Evolutionary conservation across 495 filamentous ascomycete species (phyloP).

Genomic region (Hyaloscypha hepaticicola): DNA sequence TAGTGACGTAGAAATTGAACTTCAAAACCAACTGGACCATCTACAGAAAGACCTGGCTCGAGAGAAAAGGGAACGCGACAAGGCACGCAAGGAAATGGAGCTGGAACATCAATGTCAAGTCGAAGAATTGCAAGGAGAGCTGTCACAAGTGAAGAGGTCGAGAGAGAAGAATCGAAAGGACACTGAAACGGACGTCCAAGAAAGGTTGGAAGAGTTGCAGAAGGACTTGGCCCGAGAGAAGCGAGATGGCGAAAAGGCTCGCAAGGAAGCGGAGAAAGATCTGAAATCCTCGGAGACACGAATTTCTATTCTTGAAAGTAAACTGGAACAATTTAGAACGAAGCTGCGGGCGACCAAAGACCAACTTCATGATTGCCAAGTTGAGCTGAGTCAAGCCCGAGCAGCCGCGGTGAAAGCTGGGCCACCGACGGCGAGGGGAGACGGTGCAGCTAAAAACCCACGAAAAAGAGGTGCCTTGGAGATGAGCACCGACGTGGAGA

Average conservation of each 20-base stretch:
- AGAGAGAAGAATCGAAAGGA: constrained; percentile 27
- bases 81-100: constrained; percentile 48
- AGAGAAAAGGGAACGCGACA: constrained; percentile 33
- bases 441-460: constrained; percentile 36
- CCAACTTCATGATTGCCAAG: constrained; percentile 60
- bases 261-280: constrained; percentile 28
- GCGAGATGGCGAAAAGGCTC: constrained; percentile 31
- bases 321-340: constrained; percentile 62
- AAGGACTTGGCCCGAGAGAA: constrained; percentile 55
- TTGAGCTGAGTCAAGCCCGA: constrained; percentile 42
- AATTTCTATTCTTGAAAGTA: constrained; percentile 60
- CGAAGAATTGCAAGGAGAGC: constrained; percentile 49
- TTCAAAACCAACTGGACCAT: constrained; percentile 45
- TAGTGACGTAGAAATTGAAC: constrained; percentile 48
- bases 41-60: constrained; percentile 49
- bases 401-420: constrained; percentile 5
- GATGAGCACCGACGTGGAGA: constrained; percentile 47
- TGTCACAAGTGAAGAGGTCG: constrained; percentile 50
- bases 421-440: constrained; percentile 15
- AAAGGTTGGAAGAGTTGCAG: constrained; percentile 45
- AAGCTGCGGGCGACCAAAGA: constrained; percentile 68
- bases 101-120: constrained; percentile 45
- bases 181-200: constrained; percentile 43
- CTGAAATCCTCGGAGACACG: constrained; percentile 51
- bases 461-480: constrained; percentile 48